phyloP scores from a whole-genome alignment of 176 grass and related monocot species.

The Carex cristatella region DNA sequence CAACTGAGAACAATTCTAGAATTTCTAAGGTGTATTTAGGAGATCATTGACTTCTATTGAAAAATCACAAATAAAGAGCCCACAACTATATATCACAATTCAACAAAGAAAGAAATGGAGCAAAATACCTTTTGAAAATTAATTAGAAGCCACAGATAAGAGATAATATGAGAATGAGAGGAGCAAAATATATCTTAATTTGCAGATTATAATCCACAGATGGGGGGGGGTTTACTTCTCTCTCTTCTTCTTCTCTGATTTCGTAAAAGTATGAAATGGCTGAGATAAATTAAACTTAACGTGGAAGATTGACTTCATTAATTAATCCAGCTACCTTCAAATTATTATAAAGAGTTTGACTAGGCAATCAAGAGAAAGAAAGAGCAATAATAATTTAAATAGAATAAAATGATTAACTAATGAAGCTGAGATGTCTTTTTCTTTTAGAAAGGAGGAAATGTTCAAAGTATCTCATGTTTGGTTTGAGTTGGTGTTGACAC shows the following conservation, averaged over 20 bases:
- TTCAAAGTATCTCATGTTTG: background rate
- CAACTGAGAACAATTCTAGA: background rate
- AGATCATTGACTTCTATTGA: conserved; percentile 1
- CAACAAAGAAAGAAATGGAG: background rate
- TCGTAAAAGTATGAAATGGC: background rate
- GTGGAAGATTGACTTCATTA: background rate
- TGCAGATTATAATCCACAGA: background rate
- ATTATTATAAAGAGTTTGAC: background rate
- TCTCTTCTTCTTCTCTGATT: background rate
- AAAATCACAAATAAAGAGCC: background rate
- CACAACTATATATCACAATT: background rate
- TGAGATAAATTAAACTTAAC: background rate
- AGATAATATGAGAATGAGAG: background rate
- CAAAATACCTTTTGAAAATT: conserved; percentile 13
- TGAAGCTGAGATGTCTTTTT: background rate
- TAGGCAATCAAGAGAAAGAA: background rate
- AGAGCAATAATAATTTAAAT: background rate
- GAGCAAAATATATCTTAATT: conserved; percentile 6
- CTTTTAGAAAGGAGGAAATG: background rate
- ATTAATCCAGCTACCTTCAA: background rate
- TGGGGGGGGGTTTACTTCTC: background rate
- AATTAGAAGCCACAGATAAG: background rate
- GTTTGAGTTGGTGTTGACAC: background rate
- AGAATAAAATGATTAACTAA: background rate
- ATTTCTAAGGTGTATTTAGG: background rate